These are phyloP conservation scores for Paradendryphiella salina DNA, from an alignment of 2,329 filamentous ascomycete species.

Conservation along the genomic window DNA sequence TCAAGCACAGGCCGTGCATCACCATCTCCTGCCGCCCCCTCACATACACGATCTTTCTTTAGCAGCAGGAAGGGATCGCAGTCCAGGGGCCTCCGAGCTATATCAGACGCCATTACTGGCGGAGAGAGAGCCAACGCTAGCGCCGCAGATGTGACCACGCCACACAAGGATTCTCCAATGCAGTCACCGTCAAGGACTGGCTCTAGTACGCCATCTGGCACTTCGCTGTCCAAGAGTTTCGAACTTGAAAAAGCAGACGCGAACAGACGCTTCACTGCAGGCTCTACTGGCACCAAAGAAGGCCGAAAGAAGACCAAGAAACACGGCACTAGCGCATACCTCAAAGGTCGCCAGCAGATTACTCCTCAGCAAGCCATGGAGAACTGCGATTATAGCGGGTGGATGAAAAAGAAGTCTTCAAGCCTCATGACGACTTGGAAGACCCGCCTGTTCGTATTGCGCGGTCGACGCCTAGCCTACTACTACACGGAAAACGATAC, in stretches of 20 bases:
- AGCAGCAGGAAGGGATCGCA: conserved; percentile 43
- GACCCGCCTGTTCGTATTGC: conserved; percentile 90
- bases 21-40: conserved; percentile 45
- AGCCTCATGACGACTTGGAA: conserved; percentile 99
- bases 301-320: conserved; percentile 66
- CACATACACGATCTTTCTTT: conserved; percentile 44
- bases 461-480: conserved; percentile 87
- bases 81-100: conserved; percentile 75
- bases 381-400: conserved; percentile 89
- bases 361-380: conserved; percentile 80
- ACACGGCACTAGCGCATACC: conserved; percentile 94
- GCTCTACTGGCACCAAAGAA: conserved; percentile 49
- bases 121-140: conserved; percentile 56
- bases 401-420: conserved; percentile 99
- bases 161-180: conserved; percentile 56
- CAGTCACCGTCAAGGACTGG: conserved; percentile 74
- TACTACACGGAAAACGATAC: conserved; percentile 94
- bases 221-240: conserved; percentile 66
- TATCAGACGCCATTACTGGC: conserved; percentile 71
- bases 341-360: conserved; percentile 79
- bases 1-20: conserved; percentile 54
- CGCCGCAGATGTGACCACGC: conserved; percentile 48
- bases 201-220: conserved; percentile 67
- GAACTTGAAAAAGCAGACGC: conserved; percentile 74
- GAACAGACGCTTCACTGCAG: conserved; percentile 45